Evolutionary conservation across 768 basidiomycete species (phyloP).

Genomic region (Suillus variegatus): DNA sequence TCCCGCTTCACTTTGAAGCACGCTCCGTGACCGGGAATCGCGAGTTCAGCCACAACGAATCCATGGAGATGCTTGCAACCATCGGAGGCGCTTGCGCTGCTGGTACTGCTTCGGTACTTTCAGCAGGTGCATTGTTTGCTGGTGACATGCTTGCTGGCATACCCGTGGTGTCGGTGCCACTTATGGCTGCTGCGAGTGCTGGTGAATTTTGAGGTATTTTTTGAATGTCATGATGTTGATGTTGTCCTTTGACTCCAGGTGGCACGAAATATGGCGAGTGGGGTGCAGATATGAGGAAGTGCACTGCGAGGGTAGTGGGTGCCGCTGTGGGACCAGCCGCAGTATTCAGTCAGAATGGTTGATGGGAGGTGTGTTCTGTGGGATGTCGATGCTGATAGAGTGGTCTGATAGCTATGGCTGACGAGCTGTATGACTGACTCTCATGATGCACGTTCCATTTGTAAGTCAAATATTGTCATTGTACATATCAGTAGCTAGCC

Average conservation of each 20-base stretch:
- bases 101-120: conserved; percentile 14
- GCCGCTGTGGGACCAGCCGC: not conserved
- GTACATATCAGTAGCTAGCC: too few relatives aligned
- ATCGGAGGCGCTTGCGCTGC: not conserved
- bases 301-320: not conserved
- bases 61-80: conserved; percentile 20
- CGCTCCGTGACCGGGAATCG: conserved; percentile 16
- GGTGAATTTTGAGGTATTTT: not conserved
- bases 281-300: not conserved
- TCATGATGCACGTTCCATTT: too few relatives aligned
- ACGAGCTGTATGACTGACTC: too few relatives aligned
- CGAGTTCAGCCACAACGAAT: conserved; percentile 18
- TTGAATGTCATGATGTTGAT: not conserved
- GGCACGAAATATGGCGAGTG: not conserved
- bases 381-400: not conserved
- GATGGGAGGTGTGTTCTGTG: not conserved
- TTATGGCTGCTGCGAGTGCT: not conserved
- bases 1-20: conserved; percentile 17
- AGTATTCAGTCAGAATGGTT: not conserved
- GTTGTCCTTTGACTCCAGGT: not conserved
- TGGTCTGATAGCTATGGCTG: not conserved
- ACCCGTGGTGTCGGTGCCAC: not conserved
- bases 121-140: not conserved
- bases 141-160: not conserved
- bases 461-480: too few relatives aligned